Conservation (phyloP, 805 yeast species). For the Lachancea nothofagi region DNA sequence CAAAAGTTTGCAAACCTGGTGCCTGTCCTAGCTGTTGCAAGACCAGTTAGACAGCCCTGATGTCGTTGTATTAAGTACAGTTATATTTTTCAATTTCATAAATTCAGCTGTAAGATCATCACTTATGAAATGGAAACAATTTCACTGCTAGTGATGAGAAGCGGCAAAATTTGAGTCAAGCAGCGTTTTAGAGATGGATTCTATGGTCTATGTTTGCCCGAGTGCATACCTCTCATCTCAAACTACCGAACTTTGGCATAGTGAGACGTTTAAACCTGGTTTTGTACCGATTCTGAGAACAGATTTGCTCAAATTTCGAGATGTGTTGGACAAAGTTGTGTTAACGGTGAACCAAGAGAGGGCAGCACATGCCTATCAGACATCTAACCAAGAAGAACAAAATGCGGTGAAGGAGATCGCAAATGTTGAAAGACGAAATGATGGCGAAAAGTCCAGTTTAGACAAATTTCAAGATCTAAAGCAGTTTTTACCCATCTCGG, state of each 20-base stretch:
- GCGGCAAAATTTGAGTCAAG: background rate
- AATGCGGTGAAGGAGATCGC: background rate
- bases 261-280: constrained; percentile 21
- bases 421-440: background rate
- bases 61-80: background rate
- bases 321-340: constrained; percentile 9
- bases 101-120: background rate
- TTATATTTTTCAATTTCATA: too few relatives aligned
- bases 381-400: background rate
- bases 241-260: constrained; percentile 19
- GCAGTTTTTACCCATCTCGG: constrained; percentile 25
- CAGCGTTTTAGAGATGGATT: constrained; percentile 14
- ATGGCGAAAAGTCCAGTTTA: background rate
- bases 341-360: constrained; percentile 4
- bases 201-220: constrained; percentile 27
- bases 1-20: too few relatives aligned
- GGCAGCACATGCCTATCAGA: constrained; percentile 5
- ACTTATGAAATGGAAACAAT: too few relatives aligned
- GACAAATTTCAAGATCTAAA: constrained; percentile 13
- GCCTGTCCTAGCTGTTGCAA: too few relatives aligned
- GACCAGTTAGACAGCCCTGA: background rate
- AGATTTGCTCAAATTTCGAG: constrained; percentile 20
- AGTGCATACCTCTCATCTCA: constrained; percentile 18
- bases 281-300: constrained; percentile 25
- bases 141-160: too few relatives aligned